Conservation (phyloP, 2,329 filamentous ascomycete genomes). For the Calonectria pteridis region DNA sequence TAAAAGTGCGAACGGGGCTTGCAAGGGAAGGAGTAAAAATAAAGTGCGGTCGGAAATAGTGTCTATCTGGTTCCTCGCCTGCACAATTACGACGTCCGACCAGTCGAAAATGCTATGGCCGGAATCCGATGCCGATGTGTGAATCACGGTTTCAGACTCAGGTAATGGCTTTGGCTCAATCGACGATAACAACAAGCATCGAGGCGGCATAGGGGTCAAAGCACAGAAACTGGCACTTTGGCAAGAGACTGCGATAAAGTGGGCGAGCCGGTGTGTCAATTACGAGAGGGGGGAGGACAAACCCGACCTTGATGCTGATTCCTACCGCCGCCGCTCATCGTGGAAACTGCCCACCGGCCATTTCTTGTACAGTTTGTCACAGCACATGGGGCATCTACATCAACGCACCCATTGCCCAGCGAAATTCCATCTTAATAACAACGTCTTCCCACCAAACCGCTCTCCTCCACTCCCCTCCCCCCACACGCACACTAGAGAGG, state of each 20-base stretch:
- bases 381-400: no score
- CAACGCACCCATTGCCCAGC: neutral
- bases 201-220: neutral
- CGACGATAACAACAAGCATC: neutral
- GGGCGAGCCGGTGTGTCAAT: neutral
- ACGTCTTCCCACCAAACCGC: neutral
- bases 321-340: neutral
- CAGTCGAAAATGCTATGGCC: no score
- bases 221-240: neutral
- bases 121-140: neutral
- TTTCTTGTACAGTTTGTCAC: neutral
- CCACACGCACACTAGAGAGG: neutral
- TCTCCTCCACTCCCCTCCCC: neutral
- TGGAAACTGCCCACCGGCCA: neutral
- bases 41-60: neutral
- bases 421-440: neutral
- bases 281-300: neutral
- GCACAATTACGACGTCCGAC: neutral
- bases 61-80: neutral
- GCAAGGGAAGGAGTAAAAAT: neutral
- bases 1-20: neutral
- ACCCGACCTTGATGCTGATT: neutral
- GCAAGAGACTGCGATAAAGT: slow-evolving; percentile 18
- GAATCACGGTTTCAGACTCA: neutral
- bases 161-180: neutral